These are phyloP conservation scores for Noccaea caerulescens DNA, from an alignment of 345 rosid genomes.

Conservation along the genomic window DNA sequence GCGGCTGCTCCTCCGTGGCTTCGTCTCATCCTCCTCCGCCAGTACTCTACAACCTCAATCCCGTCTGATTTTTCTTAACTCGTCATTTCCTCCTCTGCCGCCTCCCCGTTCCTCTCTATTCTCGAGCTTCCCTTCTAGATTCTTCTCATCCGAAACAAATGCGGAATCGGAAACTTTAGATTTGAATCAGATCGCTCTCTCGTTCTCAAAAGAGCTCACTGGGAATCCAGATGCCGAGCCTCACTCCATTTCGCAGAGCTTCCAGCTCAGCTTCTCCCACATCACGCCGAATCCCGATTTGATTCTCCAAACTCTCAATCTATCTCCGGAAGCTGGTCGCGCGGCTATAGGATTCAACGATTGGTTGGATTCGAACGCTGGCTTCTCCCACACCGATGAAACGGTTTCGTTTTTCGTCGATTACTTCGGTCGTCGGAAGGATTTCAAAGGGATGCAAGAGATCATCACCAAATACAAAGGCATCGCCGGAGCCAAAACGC, in stretches of 20 bases:
- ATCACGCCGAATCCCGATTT: conserved; percentile 60
- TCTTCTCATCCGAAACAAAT: conserved; percentile 50
- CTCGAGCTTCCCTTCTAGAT: conserved; percentile 36
- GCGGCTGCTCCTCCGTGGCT: conserved; percentile 46
- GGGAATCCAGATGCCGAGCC: conserved; percentile 53
- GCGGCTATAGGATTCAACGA: conserved; percentile 67
- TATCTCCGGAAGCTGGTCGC: conserved; percentile 85
- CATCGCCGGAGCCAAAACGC: conserved; percentile 56
- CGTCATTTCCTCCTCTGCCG: conserved; percentile 32
- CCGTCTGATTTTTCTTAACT: conserved; percentile 16
- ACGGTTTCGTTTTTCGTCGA: conserved; percentile 73
- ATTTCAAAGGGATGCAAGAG: conserved; percentile 80
- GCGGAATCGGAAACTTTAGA: conserved; percentile 32
- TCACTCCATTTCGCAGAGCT: conserved; percentile 57
- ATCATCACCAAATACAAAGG: conserved; percentile 56
- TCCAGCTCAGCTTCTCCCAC: conserved; percentile 81
- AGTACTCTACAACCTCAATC: conserved; percentile 7
- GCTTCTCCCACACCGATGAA: conserved; percentile 71
- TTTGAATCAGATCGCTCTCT: conserved; percentile 54
- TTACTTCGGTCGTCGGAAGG: conserved; percentile 88
- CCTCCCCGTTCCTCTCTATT: conserved; percentile 12
- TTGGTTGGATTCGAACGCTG: conserved; percentile 57
- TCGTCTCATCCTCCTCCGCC: conserved; percentile 39
- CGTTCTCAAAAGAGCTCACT: conserved; percentile 72
- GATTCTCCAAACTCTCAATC: conserved; percentile 63